Base-by-base conservation (phyloP, 2,329 filamentous ascomycete genomes). In the Escovopsis weberi region DNA sequence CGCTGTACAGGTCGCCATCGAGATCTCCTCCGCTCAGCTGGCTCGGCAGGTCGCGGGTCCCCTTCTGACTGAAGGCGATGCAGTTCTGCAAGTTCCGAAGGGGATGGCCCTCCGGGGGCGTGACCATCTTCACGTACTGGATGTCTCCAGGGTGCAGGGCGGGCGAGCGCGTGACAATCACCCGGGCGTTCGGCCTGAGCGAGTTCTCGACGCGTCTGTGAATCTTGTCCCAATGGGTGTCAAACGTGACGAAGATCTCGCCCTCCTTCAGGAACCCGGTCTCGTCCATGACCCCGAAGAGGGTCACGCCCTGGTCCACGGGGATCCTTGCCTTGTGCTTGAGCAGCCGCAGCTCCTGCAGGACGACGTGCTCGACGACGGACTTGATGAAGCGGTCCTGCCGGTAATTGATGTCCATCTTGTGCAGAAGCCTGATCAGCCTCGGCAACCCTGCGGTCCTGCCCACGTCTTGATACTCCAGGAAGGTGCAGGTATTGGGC, bases 221-320 rank as follows among this genome's bases (percentile, higher is more conserved):
- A 12, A 45, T 44, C 9, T 43, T 50, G 26, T 44, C 26, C n/a
- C 53, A 39, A 9, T 51, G 51, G 34, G 56, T 64, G 38, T 77
- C 66, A 33, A 72, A 75, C 0, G 74, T 71, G 42, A 83, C 71
- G 50, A 78, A 88, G 0, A 89, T 71, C 48, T 93, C 67, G 1
- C 73, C 72, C 53, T 85, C 78, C 9, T 70, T 49, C 0, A 94
- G 65, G 33, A 70, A 73, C 0, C 74, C 75, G 0, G 82, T 86
- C 58, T 93, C 85, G 47, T 94, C 86, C 75, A 91, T 83, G 40
- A 93, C 69, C 0, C 86, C 86, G 50, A 86, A 87, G 0, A 93
- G 66, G 0, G 84, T 87, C n/a, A 80, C 71, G 0, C 83, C 86
- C 12, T 79, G 58, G 0, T 71, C 59, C 0, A 94, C 72, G 0